Conservation (phyloP, 129 eudicot species). For the Saussurea involucrata region DNA sequence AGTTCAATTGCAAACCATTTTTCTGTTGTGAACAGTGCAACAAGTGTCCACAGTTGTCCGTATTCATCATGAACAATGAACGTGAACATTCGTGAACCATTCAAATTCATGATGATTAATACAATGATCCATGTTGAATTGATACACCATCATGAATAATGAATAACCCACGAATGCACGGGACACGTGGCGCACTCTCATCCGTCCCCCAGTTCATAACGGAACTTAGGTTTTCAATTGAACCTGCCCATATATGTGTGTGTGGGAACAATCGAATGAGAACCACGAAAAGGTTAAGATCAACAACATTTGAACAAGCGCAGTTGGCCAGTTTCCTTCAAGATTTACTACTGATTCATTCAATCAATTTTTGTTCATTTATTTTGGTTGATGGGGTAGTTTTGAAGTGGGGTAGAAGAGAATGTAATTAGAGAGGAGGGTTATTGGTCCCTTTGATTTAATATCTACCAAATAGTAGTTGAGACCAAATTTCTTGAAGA, state of each 20-base stretch:
- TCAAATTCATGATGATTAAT: too few relatives aligned
- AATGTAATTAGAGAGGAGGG: slow-evolving; percentile 15
- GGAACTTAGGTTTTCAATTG: neutral
- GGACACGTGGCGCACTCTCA: too few relatives aligned
- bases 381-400: slow-evolving; percentile 23
- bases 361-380: slow-evolving; percentile 14
- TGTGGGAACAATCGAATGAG: neutral
- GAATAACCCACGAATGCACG: too few relatives aligned
- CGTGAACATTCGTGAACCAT: too few relatives aligned
- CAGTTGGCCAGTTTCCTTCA: neutral
- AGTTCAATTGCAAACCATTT: too few relatives aligned
- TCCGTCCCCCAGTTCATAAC: too few relatives aligned
- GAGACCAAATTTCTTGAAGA: slow-evolving; percentile 23
- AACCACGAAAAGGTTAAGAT: neutral
- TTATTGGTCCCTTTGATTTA: slow-evolving; percentile 16
- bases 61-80: too few relatives aligned
- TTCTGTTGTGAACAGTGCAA: too few relatives aligned
- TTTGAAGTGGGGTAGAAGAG: slow-evolving; percentile 20
- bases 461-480: slow-evolving; percentile 26
- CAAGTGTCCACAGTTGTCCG: too few relatives aligned
- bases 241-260: too few relatives aligned
- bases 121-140: too few relatives aligned
- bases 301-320: neutral
- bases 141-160: too few relatives aligned
- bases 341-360: neutral